phyloP scores from a whole-genome alignment of 768 basidiomycete species.

The Omphalotus guepiniiformis region DNA sequence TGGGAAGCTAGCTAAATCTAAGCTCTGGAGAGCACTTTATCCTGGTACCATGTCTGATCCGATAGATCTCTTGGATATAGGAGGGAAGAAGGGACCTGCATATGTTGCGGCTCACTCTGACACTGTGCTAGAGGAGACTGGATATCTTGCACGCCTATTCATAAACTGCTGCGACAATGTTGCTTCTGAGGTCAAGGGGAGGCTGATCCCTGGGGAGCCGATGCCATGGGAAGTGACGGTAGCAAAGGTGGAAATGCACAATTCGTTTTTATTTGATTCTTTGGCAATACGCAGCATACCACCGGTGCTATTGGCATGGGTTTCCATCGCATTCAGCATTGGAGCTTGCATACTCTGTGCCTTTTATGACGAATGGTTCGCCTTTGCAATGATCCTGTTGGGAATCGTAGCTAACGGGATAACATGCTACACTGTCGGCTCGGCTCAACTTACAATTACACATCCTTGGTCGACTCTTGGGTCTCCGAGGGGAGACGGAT shows the following conservation, averaged over 20 bases:
- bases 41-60: slow-evolving; percentile 30
- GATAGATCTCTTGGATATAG: slow-evolving; percentile 20
- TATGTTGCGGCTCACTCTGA: slow-evolving; percentile 24
- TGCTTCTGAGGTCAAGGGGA: background rate
- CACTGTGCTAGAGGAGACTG: slow-evolving; percentile 21
- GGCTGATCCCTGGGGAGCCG: slow-evolving; percentile 17
- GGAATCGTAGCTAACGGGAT: slow-evolving; percentile 29
- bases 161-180: slow-evolving; percentile 17
- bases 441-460: slow-evolving; percentile 19
- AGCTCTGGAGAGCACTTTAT: slow-evolving; percentile 29
- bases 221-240: slow-evolving; percentile 16
- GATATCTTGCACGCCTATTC: slow-evolving; percentile 23
- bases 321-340: slow-evolving; percentile 22
- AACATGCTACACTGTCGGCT: slow-evolving; percentile 25
- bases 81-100: slow-evolving; percentile 21
- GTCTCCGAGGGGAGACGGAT: slow-evolving; percentile 24
- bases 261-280: background rate
- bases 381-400: slow-evolving; percentile 26
- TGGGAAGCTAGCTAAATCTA: slow-evolving; percentile 26
- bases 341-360: slow-evolving; percentile 22
- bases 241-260: slow-evolving; percentile 10
- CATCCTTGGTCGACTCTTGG: slow-evolving; percentile 14
- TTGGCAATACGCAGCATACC: slow-evolving; percentile 11
- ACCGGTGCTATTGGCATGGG: slow-evolving; percentile 14
- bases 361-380: slow-evolving; percentile 24